These are phyloP conservation scores for Chenopodium formosanum DNA, from an alignment of 148 eudicot genomes.

Conservation along the genomic window DNA sequence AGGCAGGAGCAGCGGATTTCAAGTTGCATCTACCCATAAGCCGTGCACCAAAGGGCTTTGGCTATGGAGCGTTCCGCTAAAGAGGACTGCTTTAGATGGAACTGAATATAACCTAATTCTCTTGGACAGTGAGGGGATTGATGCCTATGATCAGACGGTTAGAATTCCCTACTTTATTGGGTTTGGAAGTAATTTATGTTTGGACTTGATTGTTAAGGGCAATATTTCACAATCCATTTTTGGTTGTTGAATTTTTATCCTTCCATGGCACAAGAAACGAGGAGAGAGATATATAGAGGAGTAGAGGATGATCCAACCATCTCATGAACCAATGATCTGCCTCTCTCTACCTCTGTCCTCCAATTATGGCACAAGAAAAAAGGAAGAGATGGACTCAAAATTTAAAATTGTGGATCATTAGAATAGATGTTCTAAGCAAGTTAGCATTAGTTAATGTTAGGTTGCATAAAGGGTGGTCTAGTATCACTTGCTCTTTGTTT, in stretches of 20 bases:
- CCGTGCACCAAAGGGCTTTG: conserved; percentile 99
- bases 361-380: neutral
- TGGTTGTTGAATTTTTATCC: neutral
- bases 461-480: neutral
- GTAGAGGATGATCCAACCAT: neutral
- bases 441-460: neutral
- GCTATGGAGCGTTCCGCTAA: conserved; percentile 94
- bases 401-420: neutral
- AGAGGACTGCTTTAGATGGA: conserved; percentile 92
- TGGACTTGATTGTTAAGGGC: neutral
- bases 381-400: no score
- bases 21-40: conserved; percentile 88
- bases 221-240: neutral
- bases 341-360: neutral
- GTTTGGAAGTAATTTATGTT: neutral
- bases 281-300: neutral
- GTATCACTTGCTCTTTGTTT: neutral
- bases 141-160: conserved; percentile 99
- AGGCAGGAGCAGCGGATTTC: conserved; percentile 94
- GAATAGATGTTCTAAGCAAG: neutral
- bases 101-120: conserved; percentile 91
- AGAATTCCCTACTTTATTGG: conserved; percentile 22
- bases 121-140: conserved; percentile 93
- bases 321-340: neutral
- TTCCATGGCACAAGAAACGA: neutral